Base-by-base conservation (phyloP, 2,329 filamentous ascomycete species). In the Orbilia quercus region DNA sequence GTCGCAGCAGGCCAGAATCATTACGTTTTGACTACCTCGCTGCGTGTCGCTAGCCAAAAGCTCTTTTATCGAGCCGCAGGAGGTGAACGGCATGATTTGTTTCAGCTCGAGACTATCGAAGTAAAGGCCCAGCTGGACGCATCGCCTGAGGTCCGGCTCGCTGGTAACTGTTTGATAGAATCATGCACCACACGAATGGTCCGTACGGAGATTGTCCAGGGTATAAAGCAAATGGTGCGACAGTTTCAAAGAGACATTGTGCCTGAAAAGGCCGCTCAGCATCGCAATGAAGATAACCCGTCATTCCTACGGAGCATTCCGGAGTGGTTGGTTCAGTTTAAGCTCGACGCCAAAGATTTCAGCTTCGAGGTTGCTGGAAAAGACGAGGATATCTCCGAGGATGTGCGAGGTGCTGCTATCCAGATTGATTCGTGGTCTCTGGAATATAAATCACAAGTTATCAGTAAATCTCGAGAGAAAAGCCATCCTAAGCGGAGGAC, bases 11-110 rank as follows among this genome's bases (percentile, higher is more conserved):
- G 91, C 66, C 90, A 96, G 34, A 82, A 92, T 2, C 91, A 97
- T 79, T 99, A 99, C 80, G 91, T 91, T 3, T 82, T 99, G 0
- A 88, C 88, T 12, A 92, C 92, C 0, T 90, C 91, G 2, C 88
- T 96, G 79, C 86, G 95, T 48, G 83, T 98, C 67, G 89, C 94
- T 75, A 91, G 91, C 0, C 92, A 97, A 79, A 87, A 92, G 75
- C 85, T 99, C 0, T 99, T 98, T 80, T 99, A 99, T 79, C 96
- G 97, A 79, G 96, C 92, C 0, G 89, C 90, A 20, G 87, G 88
- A 7, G 91, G 92, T 3, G 87, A 88, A 71, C 89, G 92, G 57
- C 94, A 96, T 78, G 92, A 96, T 78, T 84, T 99, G 4, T 85
- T 98, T 1, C 88, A 92, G 36, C 96, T 90, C 0, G 94, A 99